phyloP scores from a whole-genome alignment of 495 filamentous ascomycete species.

The Penicillium tannophilum region DNA sequence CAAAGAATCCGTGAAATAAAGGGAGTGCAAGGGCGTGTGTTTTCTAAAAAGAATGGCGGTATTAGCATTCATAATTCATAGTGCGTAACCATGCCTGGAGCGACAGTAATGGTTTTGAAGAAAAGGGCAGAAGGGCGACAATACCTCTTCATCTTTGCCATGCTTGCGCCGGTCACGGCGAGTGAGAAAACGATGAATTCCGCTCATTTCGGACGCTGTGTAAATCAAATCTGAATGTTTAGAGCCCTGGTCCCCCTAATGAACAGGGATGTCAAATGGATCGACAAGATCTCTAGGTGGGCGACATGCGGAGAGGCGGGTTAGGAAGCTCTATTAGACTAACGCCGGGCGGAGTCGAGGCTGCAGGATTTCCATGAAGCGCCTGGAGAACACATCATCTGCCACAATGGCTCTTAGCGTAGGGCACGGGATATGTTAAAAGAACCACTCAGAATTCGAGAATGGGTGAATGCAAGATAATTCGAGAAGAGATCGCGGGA shows the following conservation, averaged over 20 bases:
- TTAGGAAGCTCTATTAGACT: conserved; percentile 13
- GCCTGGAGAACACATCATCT: conserved; percentile 32
- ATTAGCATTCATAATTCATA: background rate
- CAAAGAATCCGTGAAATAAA: conserved; percentile 38
- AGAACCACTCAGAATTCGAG: conserved; percentile 6
- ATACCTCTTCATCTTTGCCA: conserved; percentile 53
- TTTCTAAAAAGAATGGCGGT: conserved; percentile 16
- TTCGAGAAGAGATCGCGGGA: conserved; percentile 16
- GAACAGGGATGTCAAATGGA: conserved; percentile 7
- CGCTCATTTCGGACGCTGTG: conserved; percentile 47
- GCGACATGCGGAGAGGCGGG: conserved; percentile 33
- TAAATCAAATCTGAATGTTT: no score
- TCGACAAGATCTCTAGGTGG: conserved; percentile 11
- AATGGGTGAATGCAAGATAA: conserved; percentile 10
- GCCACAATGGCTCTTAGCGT: conserved; percentile 24
- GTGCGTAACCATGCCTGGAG: background rate
- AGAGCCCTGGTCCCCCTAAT: background rate
- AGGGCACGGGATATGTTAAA: conserved; percentile 16
- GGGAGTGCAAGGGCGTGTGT: conserved; percentile 31
- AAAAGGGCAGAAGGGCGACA: background rate
- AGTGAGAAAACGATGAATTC: conserved; percentile 70
- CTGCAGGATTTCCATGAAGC: conserved; percentile 33
- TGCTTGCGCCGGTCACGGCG: conserved; percentile 68
- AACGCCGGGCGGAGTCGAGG: conserved; percentile 28
- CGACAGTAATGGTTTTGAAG: background rate